Evolutionary conservation across 2,329 filamentous ascomycete genomes (phyloP).

Genomic region (Cytospora piceae): DNA sequence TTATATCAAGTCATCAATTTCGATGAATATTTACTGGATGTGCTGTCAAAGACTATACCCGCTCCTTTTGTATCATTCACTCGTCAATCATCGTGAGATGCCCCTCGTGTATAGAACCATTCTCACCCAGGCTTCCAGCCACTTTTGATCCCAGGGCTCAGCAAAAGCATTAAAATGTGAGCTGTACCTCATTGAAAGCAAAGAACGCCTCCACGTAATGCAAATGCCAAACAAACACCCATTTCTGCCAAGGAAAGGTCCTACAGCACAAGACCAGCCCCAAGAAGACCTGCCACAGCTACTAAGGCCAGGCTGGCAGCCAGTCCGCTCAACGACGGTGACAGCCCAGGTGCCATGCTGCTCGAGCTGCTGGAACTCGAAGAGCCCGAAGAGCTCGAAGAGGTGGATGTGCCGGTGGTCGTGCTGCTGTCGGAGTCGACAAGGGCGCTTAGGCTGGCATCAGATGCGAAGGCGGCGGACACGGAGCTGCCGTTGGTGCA

Average conservation of each 20-base stretch:
- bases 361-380: slow-evolving; percentile 20
- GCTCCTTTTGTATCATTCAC: no score
- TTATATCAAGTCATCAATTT: no score
- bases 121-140: no score
- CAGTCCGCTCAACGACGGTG: slow-evolving; percentile 19
- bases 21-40: no score
- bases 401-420: slow-evolving; percentile 33
- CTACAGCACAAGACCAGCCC: slow-evolving; percentile 23
- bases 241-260: no score
- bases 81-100: no score
- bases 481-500: slow-evolving; percentile 47
- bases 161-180: no score
- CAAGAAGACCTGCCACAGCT: slow-evolving; percentile 19
- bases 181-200: no score
- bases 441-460: slow-evolving; percentile 39
- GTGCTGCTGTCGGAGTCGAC: slow-evolving; percentile 35
- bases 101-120: no score
- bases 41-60: no score
- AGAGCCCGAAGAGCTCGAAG: slow-evolving; percentile 28
- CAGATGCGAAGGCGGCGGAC: slow-evolving; percentile 38
- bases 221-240: not conserved
- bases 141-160: no score
- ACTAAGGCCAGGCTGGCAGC: slow-evolving; percentile 21
- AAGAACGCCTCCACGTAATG: no score
- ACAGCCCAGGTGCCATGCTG: slow-evolving; percentile 21